Percentiles rank a stretch among this genome's conserved stretches.
Evolutionary conservation across 371 early-diverging fungal genomes (phyloP).

Genomic region (Mortierella sp.): DNA sequence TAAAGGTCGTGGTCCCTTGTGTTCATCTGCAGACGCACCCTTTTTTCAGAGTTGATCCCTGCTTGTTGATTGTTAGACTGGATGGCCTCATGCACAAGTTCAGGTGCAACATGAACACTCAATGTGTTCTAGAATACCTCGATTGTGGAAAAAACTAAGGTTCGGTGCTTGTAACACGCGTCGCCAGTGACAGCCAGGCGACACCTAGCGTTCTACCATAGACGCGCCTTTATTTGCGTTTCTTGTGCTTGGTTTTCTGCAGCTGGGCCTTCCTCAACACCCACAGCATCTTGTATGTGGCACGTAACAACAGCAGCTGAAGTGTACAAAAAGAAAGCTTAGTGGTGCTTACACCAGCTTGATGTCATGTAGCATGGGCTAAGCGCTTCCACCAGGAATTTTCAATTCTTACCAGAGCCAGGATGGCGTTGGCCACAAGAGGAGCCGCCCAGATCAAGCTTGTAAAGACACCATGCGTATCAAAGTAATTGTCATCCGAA

Average conservation of each 20-base stretch:
- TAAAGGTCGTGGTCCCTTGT: too few species aligned
- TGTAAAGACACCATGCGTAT: constrained; percentile 43
- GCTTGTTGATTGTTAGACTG: too few species aligned
- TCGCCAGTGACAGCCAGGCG: not conserved
- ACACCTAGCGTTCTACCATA: not conserved
- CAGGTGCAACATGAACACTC: too few species aligned
- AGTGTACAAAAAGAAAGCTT: not conserved
- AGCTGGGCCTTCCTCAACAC: constrained; percentile 40
- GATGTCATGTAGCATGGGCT: too few species aligned
- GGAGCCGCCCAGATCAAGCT: constrained; percentile 40
- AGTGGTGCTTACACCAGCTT: too few species aligned
- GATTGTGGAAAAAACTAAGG: too few species aligned
- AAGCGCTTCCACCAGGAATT: too few species aligned
- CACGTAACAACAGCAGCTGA: constrained; percentile 32
- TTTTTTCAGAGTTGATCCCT: too few species aligned
- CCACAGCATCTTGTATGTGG: constrained; percentile 18
- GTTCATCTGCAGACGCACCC: too few species aligned
- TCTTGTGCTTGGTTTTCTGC: constrained; percentile 23
- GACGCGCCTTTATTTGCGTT: constrained; percentile 30
- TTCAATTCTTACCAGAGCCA: constrained; percentile 21
- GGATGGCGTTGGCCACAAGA: constrained; percentile 27
- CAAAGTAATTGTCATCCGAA: constrained; percentile 52
- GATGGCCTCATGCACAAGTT: too few species aligned
- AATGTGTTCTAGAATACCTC: too few species aligned
- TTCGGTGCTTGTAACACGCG: too few species aligned